A percentile compares a stretch with the other conserved stretches of the same genome.
phyloP scores from a whole-genome alignment of 331 rosid species.

The Pyracantha coccinea region DNA sequence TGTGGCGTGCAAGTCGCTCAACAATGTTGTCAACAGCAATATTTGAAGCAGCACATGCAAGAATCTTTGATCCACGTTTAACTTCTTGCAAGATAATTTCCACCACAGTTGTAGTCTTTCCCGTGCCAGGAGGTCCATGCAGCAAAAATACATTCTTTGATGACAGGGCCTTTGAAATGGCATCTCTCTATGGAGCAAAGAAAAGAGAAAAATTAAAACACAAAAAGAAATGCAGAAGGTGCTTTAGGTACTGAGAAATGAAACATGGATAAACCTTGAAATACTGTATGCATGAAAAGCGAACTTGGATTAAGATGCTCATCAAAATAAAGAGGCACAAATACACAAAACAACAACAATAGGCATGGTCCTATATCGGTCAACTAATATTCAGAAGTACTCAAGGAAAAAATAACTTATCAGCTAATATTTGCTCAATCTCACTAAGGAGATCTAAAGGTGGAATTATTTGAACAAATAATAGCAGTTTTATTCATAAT shows the following conservation, averaged over 20 bases:
- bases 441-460: background rate
- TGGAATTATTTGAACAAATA: background rate
- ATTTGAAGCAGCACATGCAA: constrained; percentile 96
- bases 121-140: constrained; percentile 99
- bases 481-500: background rate
- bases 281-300: background rate
- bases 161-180: constrained; percentile 83
- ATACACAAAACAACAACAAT: background rate
- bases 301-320: background rate
- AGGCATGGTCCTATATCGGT: background rate
- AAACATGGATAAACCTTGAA: background rate
- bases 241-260: background rate
- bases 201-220: background rate
- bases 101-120: constrained; percentile 95
- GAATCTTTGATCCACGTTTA: constrained; percentile 91
- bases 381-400: background rate
- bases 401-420: background rate
- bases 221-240: background rate
- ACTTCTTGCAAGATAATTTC: constrained; percentile 96
- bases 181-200: constrained; percentile 56
- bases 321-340: background rate
- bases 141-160: constrained; percentile 81
- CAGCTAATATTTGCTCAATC: background rate
- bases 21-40: constrained; percentile 99
- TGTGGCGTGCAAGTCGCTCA: constrained; percentile 81